Percentiles rank a stretch among this genome's conserved stretches.
Evolutionary conservation across 2,329 filamentous ascomycete species (phyloP).

Genomic region (Cordyceps pruinosa): DNA sequence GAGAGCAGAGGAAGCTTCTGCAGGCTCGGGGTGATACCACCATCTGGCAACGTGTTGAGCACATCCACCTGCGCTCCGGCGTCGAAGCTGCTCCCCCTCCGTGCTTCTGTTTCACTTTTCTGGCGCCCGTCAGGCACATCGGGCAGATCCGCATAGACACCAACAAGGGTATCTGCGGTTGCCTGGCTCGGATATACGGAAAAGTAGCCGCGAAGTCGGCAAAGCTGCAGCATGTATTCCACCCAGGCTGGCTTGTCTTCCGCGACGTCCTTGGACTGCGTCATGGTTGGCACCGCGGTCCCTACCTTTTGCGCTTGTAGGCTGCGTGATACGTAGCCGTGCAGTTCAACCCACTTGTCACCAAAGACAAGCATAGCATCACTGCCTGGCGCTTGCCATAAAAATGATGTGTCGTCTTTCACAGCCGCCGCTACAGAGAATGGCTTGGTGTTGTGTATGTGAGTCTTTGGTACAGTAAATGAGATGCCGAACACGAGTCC

Average conservation of each 20-base stretch:
- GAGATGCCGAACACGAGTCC: slow-evolving; percentile 68
- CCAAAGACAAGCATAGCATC: slow-evolving; percentile 79
- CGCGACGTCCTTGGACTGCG: slow-evolving; percentile 53
- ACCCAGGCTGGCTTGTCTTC: slow-evolving; percentile 68
- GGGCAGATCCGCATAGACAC: slow-evolving; percentile 70
- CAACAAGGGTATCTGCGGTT: slow-evolving; percentile 52
- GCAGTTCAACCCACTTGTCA: slow-evolving; percentile 79
- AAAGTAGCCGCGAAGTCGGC: slow-evolving; percentile 68
- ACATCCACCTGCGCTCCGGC: slow-evolving; percentile 37
- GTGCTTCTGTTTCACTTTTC: slow-evolving; percentile 20
- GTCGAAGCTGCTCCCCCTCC: slow-evolving; percentile 31
- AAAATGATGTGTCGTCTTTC: slow-evolving; percentile 49
- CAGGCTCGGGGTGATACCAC: slow-evolving; percentile 37
- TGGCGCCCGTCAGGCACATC: slow-evolving; percentile 63
- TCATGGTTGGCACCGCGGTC: slow-evolving; percentile 31
- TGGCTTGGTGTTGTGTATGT: slow-evolving; percentile 52
- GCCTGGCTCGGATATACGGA: slow-evolving; percentile 67
- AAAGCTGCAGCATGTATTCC: slow-evolving; percentile 70
- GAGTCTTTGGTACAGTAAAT: slow-evolving; percentile 62
- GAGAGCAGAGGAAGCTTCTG: slow-evolving; percentile 51
- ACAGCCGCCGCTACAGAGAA: slow-evolving; percentile 41
- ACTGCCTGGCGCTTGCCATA: slow-evolving; percentile 80
- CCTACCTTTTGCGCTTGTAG: slow-evolving; percentile 38
- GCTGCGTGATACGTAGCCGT: slow-evolving; percentile 66
- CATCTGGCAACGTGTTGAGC: slow-evolving; percentile 41